These are phyloP conservation scores for Xylariaceae sp. DNA, from an alignment of 2,329 filamentous ascomycete species.

Conservation along the genomic window DNA sequence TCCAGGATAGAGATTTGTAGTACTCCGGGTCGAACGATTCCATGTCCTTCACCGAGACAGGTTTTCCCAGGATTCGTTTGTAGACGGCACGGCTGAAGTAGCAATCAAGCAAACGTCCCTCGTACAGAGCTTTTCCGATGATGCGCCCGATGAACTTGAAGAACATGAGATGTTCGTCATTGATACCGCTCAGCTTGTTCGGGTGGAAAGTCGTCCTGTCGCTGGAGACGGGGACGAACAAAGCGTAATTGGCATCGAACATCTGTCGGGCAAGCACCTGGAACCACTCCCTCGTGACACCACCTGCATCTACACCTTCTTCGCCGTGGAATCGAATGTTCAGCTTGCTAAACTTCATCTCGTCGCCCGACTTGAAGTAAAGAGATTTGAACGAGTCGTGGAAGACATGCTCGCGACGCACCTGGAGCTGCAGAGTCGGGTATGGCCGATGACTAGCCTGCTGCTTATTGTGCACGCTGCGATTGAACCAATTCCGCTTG, in stretches of 20 bases:
- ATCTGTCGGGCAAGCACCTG: constrained; percentile 94
- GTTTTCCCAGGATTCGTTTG: constrained; percentile 91
- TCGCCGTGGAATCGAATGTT: constrained; percentile 97
- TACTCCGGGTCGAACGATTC: constrained; percentile 97
- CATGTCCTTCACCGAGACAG: constrained; percentile 98
- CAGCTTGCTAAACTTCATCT: constrained; percentile 98
- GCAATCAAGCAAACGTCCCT: constrained; percentile 91
- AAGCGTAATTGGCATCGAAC: constrained; percentile 96
- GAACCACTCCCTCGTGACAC: constrained; percentile 98
- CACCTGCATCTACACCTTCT: constrained; percentile 95
- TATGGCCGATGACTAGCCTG: constrained; percentile 56
- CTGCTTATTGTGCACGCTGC: constrained; percentile 75
- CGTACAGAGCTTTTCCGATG: constrained; percentile 96
- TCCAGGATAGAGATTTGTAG: constrained; percentile 98
- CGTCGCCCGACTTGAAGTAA: constrained; percentile 92
- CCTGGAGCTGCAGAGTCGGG: constrained; percentile 74
- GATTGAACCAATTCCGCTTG: constrained; percentile 98
- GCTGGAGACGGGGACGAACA: constrained; percentile 94
- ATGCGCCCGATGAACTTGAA: constrained; percentile 99
- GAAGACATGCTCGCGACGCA: constrained; percentile 94
- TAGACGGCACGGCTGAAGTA: constrained; percentile 99
- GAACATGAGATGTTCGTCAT: constrained; percentile 92
- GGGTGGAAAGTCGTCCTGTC: constrained; percentile 98
- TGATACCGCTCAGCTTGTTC: constrained; percentile 88
- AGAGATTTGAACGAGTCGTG: constrained; percentile 97